Base-by-base conservation (phyloP, 2,329 filamentous ascomycete species). In the Cadophora luteo-olivacea region DNA sequence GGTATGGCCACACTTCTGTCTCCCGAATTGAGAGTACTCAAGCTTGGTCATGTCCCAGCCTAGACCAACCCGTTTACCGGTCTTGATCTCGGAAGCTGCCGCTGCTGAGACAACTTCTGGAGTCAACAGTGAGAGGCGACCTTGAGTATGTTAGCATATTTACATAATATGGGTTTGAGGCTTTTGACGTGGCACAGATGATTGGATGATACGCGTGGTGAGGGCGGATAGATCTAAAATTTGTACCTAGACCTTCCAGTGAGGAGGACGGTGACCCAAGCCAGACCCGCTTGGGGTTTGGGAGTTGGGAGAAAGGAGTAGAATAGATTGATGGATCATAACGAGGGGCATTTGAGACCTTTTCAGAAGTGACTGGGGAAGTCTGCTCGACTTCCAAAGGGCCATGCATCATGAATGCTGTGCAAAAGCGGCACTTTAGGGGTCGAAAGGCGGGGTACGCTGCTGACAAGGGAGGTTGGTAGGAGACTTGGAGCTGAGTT, bases 31-130 rank as follows among this genome's bases (percentile, higher is more conserved):
- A 1, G 86, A 84, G 71, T 84, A 82, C 67, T 88, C 84, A 2
- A 87, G 77, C 72, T 88, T 87, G 24, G 81, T 83, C 69, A 88
- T 75, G 29, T 85, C 83, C 86, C 86, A 88, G 32, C 82, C 82
- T 49, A 89, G 79, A 11, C 83, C 83, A 29, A 87, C 81, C 38
- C 85, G 80, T 24, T 79, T 79, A 14, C 86, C 86, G 0, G 82
- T 84, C 49, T 79, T 80, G 72, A 88, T 87, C 72, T 86, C 83
- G 5, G 79, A 78, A 4, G 80, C 78, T 2, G 86, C 85, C 0
- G 84, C 81, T 25, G 79, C 78, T 6, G 82, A 81, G 3, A 88
- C 84, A 1, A 84, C 78, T 1, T 85, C 80, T 1, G 85, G 83
- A 0, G 86, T 88, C 32, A 89, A 80, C 3, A 85, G 80, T 0